Percentiles rank a stretch among this genome's conserved stretches.
Conservation (phyloP, 495 filamentous ascomycete species). For the Penicillium antarcticum region DNA sequence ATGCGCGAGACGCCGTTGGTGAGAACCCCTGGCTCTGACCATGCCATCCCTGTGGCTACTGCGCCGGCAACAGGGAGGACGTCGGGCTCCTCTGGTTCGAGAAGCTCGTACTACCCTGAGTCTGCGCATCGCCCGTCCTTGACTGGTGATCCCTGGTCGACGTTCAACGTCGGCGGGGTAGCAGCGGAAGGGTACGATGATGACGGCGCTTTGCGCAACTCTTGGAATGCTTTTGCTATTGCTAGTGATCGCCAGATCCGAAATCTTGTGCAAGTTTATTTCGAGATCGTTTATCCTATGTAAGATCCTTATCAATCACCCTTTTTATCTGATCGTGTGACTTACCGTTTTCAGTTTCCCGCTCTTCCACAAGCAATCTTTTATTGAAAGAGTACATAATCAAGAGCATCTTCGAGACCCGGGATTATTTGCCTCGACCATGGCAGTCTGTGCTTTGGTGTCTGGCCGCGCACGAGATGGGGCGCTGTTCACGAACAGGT, state of each 20-base stretch:
- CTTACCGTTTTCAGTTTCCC: conserved; percentile 34
- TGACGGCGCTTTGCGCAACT: conserved; percentile 23
- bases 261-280: conserved; percentile 41
- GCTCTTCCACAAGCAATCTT: conserved; percentile 43
- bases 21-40: conserved; percentile 1
- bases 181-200: conserved; percentile 24
- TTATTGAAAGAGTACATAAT: conserved; percentile 31
- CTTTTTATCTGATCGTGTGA: background rate
- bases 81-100: conserved; percentile 17
- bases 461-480: conserved; percentile 46
- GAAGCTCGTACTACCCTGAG: conserved; percentile 17
- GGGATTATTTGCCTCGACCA: conserved; percentile 44
- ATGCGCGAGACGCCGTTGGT: conserved; percentile 9
- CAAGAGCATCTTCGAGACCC: conserved; percentile 39
- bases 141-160: conserved; percentile 22
- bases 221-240: conserved; percentile 31
- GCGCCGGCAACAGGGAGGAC: conserved; percentile 7
- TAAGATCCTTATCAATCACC: conserved; percentile 4
- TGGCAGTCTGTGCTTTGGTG: conserved; percentile 48
- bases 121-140: conserved; percentile 11
- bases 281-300: conserved; percentile 41
- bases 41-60: background rate
- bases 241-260: conserved; percentile 25
- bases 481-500: conserved; percentile 30
- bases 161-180: conserved; percentile 18